Evolutionary conservation across 2,329 filamentous ascomycete species (phyloP).

Genomic region (Achaetomium macrosporum): DNA sequence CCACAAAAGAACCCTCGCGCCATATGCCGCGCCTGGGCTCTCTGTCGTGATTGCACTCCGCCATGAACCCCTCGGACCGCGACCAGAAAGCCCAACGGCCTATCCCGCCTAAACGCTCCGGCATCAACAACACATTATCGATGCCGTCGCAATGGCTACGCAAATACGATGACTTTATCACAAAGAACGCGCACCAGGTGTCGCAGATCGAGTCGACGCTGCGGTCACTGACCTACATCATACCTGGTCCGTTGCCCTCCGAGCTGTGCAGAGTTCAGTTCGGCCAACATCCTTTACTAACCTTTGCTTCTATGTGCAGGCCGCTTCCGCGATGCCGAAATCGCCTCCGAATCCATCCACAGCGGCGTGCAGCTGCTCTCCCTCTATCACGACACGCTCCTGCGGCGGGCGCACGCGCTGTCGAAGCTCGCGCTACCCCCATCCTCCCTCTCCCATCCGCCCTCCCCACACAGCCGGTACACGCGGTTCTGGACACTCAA

Average conservation of each 20-base stretch:
- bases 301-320: constrained; percentile 38
- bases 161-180: constrained; percentile 84
- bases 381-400: constrained; percentile 85
- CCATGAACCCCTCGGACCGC: constrained; percentile 15
- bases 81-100: background rate
- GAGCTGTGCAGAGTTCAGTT: no score
- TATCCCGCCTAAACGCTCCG: background rate
- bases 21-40: background rate
- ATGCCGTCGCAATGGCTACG: constrained; percentile 60
- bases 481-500: constrained; percentile 61
- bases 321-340: constrained; percentile 84
- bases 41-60: background rate
- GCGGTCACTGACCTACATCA: constrained; percentile 90
- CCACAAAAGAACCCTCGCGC: no score
- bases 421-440: constrained; percentile 27
- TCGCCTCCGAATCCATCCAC: constrained; percentile 88
- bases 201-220: constrained; percentile 92
- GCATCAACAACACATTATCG: constrained; percentile 33
- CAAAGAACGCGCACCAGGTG: constrained; percentile 88
- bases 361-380: constrained; percentile 85
- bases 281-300: background rate
- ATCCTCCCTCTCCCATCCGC: constrained; percentile 44
- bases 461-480: constrained; percentile 58
- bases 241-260: constrained; percentile 40
- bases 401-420: constrained; percentile 60